Evolutionary conservation across 2,329 filamentous ascomycete species (phyloP), one percentile per base, ranked within the genome.

Genomic region (Penicillium brevicompactum): DNA sequence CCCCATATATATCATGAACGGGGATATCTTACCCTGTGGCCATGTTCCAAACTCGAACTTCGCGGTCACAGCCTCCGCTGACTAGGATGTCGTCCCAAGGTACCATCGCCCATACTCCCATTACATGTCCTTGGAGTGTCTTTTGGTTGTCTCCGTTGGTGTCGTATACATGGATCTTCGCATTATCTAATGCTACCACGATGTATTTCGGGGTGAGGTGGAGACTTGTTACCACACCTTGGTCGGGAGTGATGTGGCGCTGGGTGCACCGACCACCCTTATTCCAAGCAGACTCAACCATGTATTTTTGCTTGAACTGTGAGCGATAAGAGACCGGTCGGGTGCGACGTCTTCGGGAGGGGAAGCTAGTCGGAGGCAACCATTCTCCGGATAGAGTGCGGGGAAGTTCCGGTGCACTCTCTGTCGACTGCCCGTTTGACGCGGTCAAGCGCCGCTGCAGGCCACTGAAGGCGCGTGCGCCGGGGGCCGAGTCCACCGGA

Each of bases 61-160:
- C 94, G 57, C 94, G 86, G 77, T 99, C 94, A 72, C 94, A 99
- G 5, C 94, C 94, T 66, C 94, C 94, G 67, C 92, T 97, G 57
- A 99, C 94, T 58, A 99, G 82, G 50, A 91, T 89, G 72, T 99
- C 93, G 56, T 91, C 93, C 90, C 92, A 97, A 6, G 94, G 94
- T 22, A 99, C 92, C 93, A 99, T 97, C 46, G 94, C 94, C 94
- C 94, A 99, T 18, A 99, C 94, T 40, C 94, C 94, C 94, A 99
- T 99, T 43, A 97, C 90, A 77, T 99, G 94, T 10, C 94, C 94
- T 69, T 94, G 89, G 27, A 99, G 78, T 2, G 91, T 96, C 71
- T 92, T 91, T 66, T 96, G 87, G 61, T 91, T 87, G 64, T 92
- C 87, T 32, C 94, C 94, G 63, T 94, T 86, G 0, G 91, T 92